A percentile compares a stretch with the other conserved stretches of the same genome.
Evolutionary conservation across 2,329 filamentous ascomycete genomes (phyloP).

Genomic region (Cercospora brassicicola): DNA sequence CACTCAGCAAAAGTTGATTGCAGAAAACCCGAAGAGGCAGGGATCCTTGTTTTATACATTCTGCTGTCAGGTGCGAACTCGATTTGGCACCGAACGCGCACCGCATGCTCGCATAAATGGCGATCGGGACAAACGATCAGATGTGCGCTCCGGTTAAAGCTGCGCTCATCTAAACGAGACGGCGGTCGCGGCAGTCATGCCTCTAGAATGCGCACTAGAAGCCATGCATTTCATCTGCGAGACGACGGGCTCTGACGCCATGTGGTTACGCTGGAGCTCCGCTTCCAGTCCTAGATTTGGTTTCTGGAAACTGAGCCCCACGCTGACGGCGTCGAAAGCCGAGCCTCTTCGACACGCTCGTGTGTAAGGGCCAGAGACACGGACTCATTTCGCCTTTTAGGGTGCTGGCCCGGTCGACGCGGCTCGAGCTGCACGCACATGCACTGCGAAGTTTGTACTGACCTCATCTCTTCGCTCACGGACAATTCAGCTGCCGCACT

Average conservation of each 20-base stretch:
- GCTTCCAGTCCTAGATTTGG: slow-evolving; percentile 6
- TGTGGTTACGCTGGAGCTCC: slow-evolving; percentile 13
- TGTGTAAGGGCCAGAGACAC: slow-evolving; percentile 6
- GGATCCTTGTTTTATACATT: slow-evolving; percentile 18
- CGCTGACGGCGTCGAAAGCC: slow-evolving; percentile 11
- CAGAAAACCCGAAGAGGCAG: slow-evolving; percentile 8
- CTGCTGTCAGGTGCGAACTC: not conserved
- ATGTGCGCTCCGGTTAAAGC: not conserved
- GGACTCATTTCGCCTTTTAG: slow-evolving; percentile 18
- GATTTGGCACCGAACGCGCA: slow-evolving; percentile 7
- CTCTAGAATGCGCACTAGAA: slow-evolving; percentile 24
- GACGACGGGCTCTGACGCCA: slow-evolving; percentile 22
- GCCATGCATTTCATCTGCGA: slow-evolving; percentile 13
- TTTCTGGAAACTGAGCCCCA: slow-evolving; percentile 13
- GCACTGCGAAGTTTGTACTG: slow-evolving; percentile 6
- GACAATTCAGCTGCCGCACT: not conserved
- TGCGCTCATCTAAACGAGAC: slow-evolving; percentile 18
- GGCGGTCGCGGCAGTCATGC: not conserved
- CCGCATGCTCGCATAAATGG: not conserved
- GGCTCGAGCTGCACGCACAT: not conserved
- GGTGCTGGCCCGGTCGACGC: not conserved
- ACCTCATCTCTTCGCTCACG: slow-evolving; percentile 11
- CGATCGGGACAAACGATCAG: not conserved
- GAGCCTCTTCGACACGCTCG: slow-evolving; percentile 4
- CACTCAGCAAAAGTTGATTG: slow-evolving; percentile 17